Percentiles rank a stretch among this genome's conserved stretches.
These are phyloP conservation scores for Toxoplasma gondii DNA, from an alignment of 169 alveolate genomes.

Conservation along the genomic window DNA sequence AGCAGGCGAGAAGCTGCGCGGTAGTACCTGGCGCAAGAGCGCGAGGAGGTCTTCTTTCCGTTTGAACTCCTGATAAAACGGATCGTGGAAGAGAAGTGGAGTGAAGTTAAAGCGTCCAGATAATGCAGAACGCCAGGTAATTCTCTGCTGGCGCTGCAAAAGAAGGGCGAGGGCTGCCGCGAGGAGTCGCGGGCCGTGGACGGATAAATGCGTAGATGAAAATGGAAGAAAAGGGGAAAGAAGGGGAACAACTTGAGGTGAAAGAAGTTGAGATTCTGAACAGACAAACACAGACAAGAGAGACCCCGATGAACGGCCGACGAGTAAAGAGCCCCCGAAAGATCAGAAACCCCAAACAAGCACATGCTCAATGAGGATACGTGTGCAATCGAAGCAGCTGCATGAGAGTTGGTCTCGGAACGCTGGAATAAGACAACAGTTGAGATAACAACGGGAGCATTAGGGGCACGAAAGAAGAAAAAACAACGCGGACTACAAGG, in stretches of 20 bases:
- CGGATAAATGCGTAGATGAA: conserved; percentile 10
- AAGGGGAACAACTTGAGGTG: not conserved
- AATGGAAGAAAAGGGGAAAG: conserved; percentile 16
- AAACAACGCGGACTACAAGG: no score
- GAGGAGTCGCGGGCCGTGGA: conserved; percentile 48
- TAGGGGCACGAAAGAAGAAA: no score
- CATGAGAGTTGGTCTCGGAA: no score
- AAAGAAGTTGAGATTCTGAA: conserved; percentile 30
- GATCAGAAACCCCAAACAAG: no score
- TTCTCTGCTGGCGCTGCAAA: conserved; percentile 44
- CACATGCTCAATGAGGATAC: no score
- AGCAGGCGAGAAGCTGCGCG: not conserved
- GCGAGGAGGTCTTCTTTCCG: conserved; percentile 12
- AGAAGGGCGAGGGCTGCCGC: conserved; percentile 59
- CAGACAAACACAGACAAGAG: not conserved
- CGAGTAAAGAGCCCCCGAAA: not conserved
- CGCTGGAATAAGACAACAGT: no score
- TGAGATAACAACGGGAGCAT: no score
- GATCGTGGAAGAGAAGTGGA: conserved; percentile 53
- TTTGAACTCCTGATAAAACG: not conserved
- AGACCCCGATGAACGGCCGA: not conserved
- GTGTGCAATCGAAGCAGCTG: no score
- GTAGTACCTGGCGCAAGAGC: conserved; percentile 17
- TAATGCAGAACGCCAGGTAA: conserved; percentile 52
- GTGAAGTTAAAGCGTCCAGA: conserved; percentile 42